Evolutionary conservation across 495 filamentous ascomycete genomes (phyloP), one percentile per base, ranked within the genome.

Genomic region (Lasiosphaeriaceae sp.): DNA sequence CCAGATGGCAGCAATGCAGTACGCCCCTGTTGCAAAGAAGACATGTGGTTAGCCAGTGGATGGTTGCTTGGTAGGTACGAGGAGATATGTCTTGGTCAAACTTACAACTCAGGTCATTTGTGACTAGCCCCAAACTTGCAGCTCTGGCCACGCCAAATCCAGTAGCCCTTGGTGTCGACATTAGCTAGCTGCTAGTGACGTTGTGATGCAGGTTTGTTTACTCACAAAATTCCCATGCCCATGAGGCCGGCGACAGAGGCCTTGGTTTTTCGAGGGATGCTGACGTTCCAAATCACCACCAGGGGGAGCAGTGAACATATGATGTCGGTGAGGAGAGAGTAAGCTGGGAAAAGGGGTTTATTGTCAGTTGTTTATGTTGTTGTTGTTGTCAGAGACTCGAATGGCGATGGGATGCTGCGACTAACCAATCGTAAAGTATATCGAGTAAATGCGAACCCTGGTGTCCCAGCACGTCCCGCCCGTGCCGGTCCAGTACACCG

Each of bases 321-420:
- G 4, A 67, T 24, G 48, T 69, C 64, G 22, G 66, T 65, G n/a
- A 66, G n/a, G 31, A 69, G 58, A 6, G 60, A 63, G 48, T 68
- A 68, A 14, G 59, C 65, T 68, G 20, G 23, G 24, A 14, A 22
- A 53, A 24, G 20, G n/a, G 29, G 41, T 4, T 4, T 44, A 44
- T 20, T 20, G 41, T 44, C 9, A 39, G 9, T 16, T 39, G 35
- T 39, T 39, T 8, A 8, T 44, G 26, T 44, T 44, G 16, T 44
- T 5, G 14, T 44, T 44, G 14, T 44, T 44, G 41, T 20, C 41
- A 31, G 9, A 31, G 26, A 9, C 41, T 16, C 9, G 35, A 44
- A 16, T n/a, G 16, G 19, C 6, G 22, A 9, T 20, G 23, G 4
- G 2, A 7, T 12, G 19, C 20, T 29, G 3, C 11, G 8, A 52